Percentiles rank a stretch among this genome's conserved stretches.
Conservation (phyloP, 1,139 yeast species). For the Yarrowia galli region DNA sequence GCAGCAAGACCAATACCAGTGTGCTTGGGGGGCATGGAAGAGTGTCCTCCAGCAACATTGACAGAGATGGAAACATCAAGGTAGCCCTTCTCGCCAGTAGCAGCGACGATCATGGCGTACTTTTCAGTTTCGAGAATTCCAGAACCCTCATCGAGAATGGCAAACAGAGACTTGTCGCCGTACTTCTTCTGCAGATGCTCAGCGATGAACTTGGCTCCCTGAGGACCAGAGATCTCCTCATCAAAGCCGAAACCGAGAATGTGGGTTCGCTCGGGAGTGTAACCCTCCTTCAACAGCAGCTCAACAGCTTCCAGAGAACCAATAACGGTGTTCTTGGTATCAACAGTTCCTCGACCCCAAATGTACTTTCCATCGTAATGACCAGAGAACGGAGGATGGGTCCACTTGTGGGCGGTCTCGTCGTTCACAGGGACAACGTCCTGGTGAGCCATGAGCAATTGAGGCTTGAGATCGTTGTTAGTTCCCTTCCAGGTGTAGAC, state of each 20-base stretch:
- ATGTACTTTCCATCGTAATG: conserved; percentile 64
- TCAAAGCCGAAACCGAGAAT: conserved; percentile 72
- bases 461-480: conserved; percentile 61
- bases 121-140: conserved; percentile 55
- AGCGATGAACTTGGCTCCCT: conserved; percentile 62
- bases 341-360: conserved; percentile 73
- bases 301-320: conserved; percentile 68
- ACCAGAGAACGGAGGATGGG: conserved; percentile 72
- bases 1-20: conserved; percentile 74
- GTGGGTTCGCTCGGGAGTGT: conserved; percentile 62
- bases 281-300: conserved; percentile 57
- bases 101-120: conserved; percentile 57
- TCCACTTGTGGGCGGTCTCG: conserved; percentile 66
- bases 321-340: conserved; percentile 65
- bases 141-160: conserved; percentile 71
- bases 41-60: conserved; percentile 75
- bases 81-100: conserved; percentile 74
- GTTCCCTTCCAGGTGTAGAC: conserved; percentile 72
- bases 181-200: conserved; percentile 57
- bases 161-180: conserved; percentile 63
- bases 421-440: conserved; percentile 83
- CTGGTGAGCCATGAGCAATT: conserved; percentile 76
- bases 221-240: conserved; percentile 68
- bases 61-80: conserved; percentile 60
- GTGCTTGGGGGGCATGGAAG: conserved; percentile 73